Evolutionary conservation across 192 early-diverging fungal species (phyloP), one percentile per base, ranked within the genome.

Genomic region (Gamsiella multidivaricata): DNA sequence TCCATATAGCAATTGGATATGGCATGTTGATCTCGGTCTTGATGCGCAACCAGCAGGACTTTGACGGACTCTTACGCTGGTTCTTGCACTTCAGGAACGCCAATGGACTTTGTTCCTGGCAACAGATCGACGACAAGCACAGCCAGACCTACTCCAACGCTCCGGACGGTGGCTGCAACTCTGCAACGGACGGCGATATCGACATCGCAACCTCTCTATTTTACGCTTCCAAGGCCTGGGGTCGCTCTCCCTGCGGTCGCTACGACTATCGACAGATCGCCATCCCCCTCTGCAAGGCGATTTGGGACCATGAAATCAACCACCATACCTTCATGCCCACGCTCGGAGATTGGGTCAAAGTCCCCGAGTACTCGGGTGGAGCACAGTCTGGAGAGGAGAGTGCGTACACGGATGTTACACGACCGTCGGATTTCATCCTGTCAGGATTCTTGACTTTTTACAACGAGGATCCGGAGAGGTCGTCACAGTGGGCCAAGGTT

Each of bases 181-280:
- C 83, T 57, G 85, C 85, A 6, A 87, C 85, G 0, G 85, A 87
- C 49, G 85, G 85, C 9, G 85, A 87, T 66, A 79, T 87, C 15
- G 85, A 87, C 63, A 80, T 87, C 61, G 82, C 82, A 7, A 84
- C 85, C 22, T 82, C 85, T 1, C 50, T 87, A 15, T 87, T 87
- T 47, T 68, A 85, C 26, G 85, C 85, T 0, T 69, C 80, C 5
- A 65, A 67, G 20, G 58, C 80, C 28, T 87, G 85, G 85, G 76
- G 75, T 34, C 74, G 74, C 17, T 78, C 74, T 3, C 65, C 74
- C 23, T 63, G 66, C 33, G 66, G 66, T 3, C 59, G 66, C 6
- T 71, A 69, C 34, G 85, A 86, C 46, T 87, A 87, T 51, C 67
- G 76, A 8, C 68, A 61, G 37, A 75, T 75, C 18, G 85, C 83